phyloP scores from a whole-genome alignment of 2,329 filamentous ascomycete species.

The Trichoderma brevicompactum region DNA sequence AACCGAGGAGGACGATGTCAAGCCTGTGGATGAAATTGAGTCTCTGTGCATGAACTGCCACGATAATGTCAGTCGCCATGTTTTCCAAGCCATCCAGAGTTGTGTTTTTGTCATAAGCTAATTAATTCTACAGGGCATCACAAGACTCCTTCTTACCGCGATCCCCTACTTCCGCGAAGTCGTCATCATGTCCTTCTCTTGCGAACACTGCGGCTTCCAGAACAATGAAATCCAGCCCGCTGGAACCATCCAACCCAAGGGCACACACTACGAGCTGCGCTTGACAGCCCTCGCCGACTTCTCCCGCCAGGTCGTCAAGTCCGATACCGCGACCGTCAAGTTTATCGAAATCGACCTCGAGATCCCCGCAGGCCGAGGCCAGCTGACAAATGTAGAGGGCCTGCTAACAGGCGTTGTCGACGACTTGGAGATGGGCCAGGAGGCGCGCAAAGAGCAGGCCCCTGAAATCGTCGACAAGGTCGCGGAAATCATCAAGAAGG shows the following conservation, averaged over 20 bases:
- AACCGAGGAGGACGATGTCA: conserved; percentile 52
- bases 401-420: conserved; percentile 77
- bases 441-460: conserved; percentile 74
- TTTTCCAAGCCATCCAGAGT: neutral
- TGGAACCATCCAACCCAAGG: conserved; percentile 87
- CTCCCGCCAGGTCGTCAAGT: conserved; percentile 87
- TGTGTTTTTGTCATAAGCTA: neutral
- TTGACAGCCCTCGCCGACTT: conserved; percentile 76
- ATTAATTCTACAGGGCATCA: conserved; percentile 67
- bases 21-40: conserved; percentile 70
- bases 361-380: conserved; percentile 86
- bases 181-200: conserved; percentile 95
- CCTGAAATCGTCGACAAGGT: conserved; percentile 82
- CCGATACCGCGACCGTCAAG: conserved; percentile 82
- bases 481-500: conserved; percentile 72
- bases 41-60: conserved; percentile 87
- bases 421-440: conserved; percentile 81
- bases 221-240: conserved; percentile 96
- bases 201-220: conserved; percentile 83
- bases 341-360: conserved; percentile 93
- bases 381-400: conserved; percentile 92
- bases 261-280: conserved; percentile 80
- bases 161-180: conserved; percentile 98
- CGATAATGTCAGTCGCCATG: conserved; percentile 63
- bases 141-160: conserved; percentile 82